Evolutionary conservation across 305 asterid species (phyloP), one percentile per base, ranked within the genome.

Genomic region (Fraxinus sp.): DNA sequence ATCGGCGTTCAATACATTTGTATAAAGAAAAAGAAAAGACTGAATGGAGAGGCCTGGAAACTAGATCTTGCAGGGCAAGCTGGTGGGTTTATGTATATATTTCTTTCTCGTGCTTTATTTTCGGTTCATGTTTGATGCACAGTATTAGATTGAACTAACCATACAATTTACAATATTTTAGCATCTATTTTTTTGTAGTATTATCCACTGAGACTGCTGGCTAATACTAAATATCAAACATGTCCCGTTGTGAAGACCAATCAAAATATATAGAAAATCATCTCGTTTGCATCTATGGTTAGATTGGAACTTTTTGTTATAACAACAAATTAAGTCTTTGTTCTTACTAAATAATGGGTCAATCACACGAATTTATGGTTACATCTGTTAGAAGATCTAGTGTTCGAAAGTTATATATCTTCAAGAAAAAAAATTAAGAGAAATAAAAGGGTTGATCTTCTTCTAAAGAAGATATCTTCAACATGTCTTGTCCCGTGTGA

Each of bases 1-100:
- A 26, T 18, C 74, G 32, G 7, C 18, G 14, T 4, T 66, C 74
- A 66, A 66, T 26, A 24, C 32, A 11, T 26, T 66, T 66, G 74
- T 3, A 24, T 26, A 11, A 20, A 59, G 7, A 22, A 24, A 11
- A 24, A 8, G 5, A 26, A 9, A 24, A 3, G 5, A 1, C 13
- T 4, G 73, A 22, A 84, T 86, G 86, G 89, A 79, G n/a, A 82
- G 80, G 75, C 7, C 82, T 10, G 79, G 83, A 20, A 85, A 68
- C 84, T 82, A 84, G 83, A 87, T 43, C 57, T 77, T 84, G 36
- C 85, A 84, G 75, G 85, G 87, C 86, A 84, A 87, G 85, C 81
- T 84, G 88, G 89, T 84, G 66, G 86, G 86, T 84, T 66, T 35
- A 83, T 79, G 74, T 6, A 22, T 24, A n/a, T 35, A 24, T 26